Conservation (phyloP, 2,329 filamentous ascomycete species). For the Apiospora phragmitis region DNA sequence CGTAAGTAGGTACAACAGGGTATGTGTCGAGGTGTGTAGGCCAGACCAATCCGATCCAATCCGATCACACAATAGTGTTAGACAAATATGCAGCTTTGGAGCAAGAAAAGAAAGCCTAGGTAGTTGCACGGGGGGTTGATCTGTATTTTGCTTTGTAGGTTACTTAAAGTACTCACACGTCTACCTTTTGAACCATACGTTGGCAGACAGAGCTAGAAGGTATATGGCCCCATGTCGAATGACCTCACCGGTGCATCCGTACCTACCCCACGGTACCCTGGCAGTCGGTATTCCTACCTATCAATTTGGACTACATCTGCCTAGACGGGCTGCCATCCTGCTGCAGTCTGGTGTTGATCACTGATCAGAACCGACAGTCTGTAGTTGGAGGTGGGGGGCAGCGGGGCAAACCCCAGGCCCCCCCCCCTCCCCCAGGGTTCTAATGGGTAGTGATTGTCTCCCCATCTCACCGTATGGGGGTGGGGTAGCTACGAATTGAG, state of each 20-base stretch:
- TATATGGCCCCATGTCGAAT: conserved; percentile 1
- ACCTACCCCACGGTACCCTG: not conserved
- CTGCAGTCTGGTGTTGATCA: not conserved
- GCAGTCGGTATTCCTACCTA: not conserved
- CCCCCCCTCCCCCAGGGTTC: not conserved
- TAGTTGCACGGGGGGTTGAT: not conserved
- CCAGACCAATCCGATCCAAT: not conserved
- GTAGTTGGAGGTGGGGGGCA: not conserved
- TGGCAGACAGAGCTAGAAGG: not conserved
- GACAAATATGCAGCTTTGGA: not conserved
- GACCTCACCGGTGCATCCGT: not conserved
- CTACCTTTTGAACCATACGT: not conserved
- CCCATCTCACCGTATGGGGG: not conserved
- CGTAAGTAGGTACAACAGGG: not conserved
- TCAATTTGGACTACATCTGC: not conserved
- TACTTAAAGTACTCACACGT: not conserved
- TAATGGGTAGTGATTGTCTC: not conserved
- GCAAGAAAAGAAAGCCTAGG: not conserved
- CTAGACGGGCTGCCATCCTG: not conserved
- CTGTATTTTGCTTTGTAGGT: not conserved
- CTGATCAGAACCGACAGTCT: not conserved
- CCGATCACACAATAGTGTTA: not conserved
- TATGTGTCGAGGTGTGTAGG: not conserved
- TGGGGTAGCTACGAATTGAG: not conserved
- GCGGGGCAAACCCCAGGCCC: not conserved